These are phyloP conservation scores for Solanum aculeatissimum DNA, from an alignment of 305 asterid species.

Conservation along the genomic window DNA sequence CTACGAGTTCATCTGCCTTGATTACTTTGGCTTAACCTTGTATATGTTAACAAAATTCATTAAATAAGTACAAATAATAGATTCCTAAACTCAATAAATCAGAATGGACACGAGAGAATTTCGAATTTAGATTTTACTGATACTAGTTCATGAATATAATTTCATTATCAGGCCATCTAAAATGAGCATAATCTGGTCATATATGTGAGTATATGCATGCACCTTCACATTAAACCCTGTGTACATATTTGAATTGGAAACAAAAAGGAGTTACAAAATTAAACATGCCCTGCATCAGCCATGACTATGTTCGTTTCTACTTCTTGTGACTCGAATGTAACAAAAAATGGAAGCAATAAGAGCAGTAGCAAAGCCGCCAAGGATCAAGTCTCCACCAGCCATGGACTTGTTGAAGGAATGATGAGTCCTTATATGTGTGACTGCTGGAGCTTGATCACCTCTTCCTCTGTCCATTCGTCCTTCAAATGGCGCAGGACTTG, in stretches of 20 bases:
- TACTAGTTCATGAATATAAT: neutral
- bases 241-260: neutral
- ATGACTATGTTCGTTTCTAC: neutral
- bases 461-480: neutral
- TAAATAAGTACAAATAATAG: neutral
- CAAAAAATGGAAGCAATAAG: constrained; percentile 19
- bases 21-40: neutral
- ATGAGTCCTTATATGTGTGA: constrained; percentile 6
- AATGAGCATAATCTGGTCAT: neutral
- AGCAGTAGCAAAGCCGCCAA: constrained; percentile 27
- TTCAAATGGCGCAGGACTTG: constrained; percentile 1
- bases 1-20: neutral
- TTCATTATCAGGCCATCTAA: neutral
- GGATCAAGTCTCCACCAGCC: constrained; percentile 31
- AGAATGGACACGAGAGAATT: neutral
- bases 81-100: neutral
- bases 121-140: neutral
- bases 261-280: neutral
- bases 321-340: constrained; percentile 26
- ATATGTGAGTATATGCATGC: neutral
- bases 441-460: neutral
- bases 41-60: neutral
- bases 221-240: neutral
- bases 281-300: neutral
- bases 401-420: constrained; percentile 13